Base-by-base conservation (phyloP, 106 monocot species). In the Phalaenopsis equestris region DNA sequence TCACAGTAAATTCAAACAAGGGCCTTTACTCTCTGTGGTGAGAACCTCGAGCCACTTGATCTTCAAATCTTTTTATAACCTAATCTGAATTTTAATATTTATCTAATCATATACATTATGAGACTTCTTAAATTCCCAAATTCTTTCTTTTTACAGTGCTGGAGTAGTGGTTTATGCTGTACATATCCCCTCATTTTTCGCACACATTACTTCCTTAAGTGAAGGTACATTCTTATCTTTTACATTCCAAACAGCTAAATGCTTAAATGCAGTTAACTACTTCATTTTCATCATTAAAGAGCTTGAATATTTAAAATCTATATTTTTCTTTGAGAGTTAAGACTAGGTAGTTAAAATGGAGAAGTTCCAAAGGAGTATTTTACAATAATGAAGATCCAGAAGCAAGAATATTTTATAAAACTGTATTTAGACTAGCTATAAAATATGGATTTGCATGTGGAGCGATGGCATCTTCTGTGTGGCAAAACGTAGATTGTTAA, bases 141-240 rank as follows among this genome's bases (percentile, higher is more conserved):
- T 36, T 42, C 7, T 41, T 39, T 45, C 46, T 52, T 75, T 23
- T 77, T 84, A 78, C 80, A 99, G 98, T 95, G 98, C 73, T 99
- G 98, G 98, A 99, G 98, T 79, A 90, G 84, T 80, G 98, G 98
- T 48, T 91, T 90, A 84, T 94, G 94, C 81, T 99, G 94, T 87
- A 99, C 98, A 23, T 99, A 99, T 86, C 98, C 98, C 41, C 91
- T 99, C 39, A 79, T 99, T 43, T 93, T 94, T 61, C 88, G 84
- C 41, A 84, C 93, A 7, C 86, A 91, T 78, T 88, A 24, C 79
- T 97, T 84, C 85, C 84, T 78, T 88, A 80, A 74, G 41, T 10
- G 55, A 75, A 78, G 83, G 80, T 77, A 76, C 8, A 9, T 24
- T 49, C 64, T 67, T 24, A 12, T 46, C 67, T 52, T 56, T 21